Conservation (phyloP, 2,329 filamentous ascomycete species). For the Trichoderma gracile region DNA sequence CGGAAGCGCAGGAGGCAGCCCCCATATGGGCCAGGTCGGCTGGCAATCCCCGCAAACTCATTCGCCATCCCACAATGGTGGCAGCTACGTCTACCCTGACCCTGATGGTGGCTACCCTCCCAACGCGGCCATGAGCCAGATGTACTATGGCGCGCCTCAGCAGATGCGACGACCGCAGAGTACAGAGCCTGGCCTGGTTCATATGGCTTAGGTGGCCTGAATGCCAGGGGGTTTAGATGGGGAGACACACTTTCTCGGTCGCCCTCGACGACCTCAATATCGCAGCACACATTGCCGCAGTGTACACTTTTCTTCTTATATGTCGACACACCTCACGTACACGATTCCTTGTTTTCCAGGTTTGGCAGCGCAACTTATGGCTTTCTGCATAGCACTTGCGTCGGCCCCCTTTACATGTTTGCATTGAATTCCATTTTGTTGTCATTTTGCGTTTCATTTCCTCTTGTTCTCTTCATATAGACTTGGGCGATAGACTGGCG, state of each 20-base stretch:
- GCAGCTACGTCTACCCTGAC: constrained; percentile 77
- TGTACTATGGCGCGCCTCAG: constrained; percentile 70
- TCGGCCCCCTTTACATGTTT: neutral
- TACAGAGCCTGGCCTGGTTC: constrained; percentile 61
- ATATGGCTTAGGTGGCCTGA: constrained; percentile 41
- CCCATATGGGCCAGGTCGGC: constrained; percentile 77
- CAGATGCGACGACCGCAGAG: constrained; percentile 72
- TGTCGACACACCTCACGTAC: constrained; percentile 1
- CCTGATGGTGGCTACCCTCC: constrained; percentile 69
- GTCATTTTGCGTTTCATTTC: neutral
- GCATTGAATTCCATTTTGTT: neutral
- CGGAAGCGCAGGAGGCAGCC: constrained; percentile 76
- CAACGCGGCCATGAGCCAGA: constrained; percentile 59
- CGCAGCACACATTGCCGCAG: constrained; percentile 26
- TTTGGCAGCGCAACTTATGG: neutral
- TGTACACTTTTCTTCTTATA: neutral
- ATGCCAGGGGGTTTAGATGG: constrained; percentile 11
- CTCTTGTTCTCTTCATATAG: constrained; percentile 15
- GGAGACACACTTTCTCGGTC: neutral
- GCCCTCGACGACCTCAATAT: neutral
- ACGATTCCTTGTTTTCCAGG: constrained; percentile 10
- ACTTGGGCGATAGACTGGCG: constrained; percentile 27
- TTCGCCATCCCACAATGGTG: constrained; percentile 67
- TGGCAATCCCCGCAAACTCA: constrained; percentile 84
- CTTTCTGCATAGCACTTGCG: neutral